Evolutionary conservation across 169 alveolate genomes (phyloP).

Genomic region (Eimeria mitis): DNA sequence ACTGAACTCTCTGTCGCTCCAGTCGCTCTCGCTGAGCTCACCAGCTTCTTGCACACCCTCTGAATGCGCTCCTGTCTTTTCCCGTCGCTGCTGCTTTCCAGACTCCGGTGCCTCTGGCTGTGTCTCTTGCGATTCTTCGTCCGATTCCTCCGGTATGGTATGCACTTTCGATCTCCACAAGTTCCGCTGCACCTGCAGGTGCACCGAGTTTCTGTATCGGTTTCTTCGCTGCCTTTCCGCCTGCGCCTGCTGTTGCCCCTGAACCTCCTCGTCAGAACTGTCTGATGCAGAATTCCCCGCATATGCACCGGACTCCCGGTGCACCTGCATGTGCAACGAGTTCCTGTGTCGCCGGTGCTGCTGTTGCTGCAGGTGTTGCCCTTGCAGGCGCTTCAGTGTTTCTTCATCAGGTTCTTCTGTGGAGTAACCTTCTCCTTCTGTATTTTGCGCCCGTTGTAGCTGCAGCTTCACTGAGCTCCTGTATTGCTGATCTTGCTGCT

Average conservation of each 20-base stretch:
- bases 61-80: background rate
- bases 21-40: constrained; percentile 31
- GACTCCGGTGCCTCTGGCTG: constrained; percentile 1
- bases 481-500: background rate
- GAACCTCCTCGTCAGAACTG: background rate
- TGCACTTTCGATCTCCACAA: background rate
- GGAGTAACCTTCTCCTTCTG: background rate
- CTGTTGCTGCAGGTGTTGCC: background rate
- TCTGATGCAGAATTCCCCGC: background rate
- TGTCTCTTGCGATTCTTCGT: background rate
- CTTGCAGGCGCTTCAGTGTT: background rate
- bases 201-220: constrained; percentile 4
- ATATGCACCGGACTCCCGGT: background rate
- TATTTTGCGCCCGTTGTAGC: background rate
- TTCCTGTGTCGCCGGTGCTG: constrained; percentile 1
- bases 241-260: background rate
- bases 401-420: background rate
- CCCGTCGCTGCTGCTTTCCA: constrained; percentile 15
- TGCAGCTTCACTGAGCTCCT: constrained; percentile 2
- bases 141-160: background rate
- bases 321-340: background rate
- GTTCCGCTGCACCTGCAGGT: background rate
- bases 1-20: constrained; percentile 28
- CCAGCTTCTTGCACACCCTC: background rate
- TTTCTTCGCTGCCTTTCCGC: background rate